Evolutionary conservation across 2,329 filamentous ascomycete genomes (phyloP), one percentile per base, ranked within the genome.

Genomic region (Ambrosiella xylebori): DNA sequence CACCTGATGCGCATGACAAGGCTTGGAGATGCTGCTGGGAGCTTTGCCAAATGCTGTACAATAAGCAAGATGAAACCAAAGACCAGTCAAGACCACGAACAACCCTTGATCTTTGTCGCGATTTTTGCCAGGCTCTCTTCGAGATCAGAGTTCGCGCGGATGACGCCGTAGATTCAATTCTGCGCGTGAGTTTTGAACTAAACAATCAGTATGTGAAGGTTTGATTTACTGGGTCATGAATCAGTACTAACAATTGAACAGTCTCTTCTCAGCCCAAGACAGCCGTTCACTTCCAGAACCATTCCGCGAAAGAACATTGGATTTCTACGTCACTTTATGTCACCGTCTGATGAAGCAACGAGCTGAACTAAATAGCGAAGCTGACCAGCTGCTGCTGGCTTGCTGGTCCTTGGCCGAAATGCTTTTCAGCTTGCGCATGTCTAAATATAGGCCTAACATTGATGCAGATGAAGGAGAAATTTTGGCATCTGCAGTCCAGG

Each of bases 271-370:
- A 66, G 90, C 88, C 0, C 88, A 95, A 65, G 88, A 95, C 63
- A 74, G 70, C 67, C 81, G 85, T 38, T 84, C 80, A 57, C 74
- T 96, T 3, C 91, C 90, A 0, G 87, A 94, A 65, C 81, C 85
- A 0, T 96, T 97, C 67, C 80, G 85, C 56, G 90, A 96, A 69
- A 77, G 90, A 60, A 96, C 91, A 0, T 70, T 97, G 59, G 91
- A 96, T 65, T 96, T 96, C 65, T 96, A 96, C 66, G 85, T 95
- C 63, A 95, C 91, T 0, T 70, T 97, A 2, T 96, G 91, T 66
- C 91, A 96, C 68, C 82, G 91, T 44, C 72, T 96, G n/a, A 96
- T 96, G 89, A 96, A 95, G 68, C 88, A 95, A 68, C 80, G 87
- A 59, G 85, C 80, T 57, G 84, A 87, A 36, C 70, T 90, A 1